A percentile compares a stretch with the other conserved stretches of the same genome.
These are phyloP conservation scores for Acanthamoeba rhysodes DNA, from an alignment of 208 protist genomes.

Conservation along the genomic window DNA sequence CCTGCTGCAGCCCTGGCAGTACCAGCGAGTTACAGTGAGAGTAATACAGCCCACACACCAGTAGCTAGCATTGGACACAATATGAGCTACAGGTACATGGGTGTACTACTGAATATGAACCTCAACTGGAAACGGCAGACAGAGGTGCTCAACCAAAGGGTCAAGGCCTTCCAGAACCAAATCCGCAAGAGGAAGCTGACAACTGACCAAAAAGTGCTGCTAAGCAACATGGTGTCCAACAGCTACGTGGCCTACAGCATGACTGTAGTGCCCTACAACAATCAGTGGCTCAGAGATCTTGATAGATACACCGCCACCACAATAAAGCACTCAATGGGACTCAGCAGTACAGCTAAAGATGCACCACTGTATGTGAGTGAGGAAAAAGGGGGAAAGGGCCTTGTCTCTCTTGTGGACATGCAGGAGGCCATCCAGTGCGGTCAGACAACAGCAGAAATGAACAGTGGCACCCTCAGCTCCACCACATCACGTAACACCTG, in stretches of 20 bases:
- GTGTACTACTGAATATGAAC: too few relatives aligned
- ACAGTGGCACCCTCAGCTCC: neutral
- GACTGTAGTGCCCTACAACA: neutral
- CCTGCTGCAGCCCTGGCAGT: neutral
- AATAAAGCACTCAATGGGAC: neutral
- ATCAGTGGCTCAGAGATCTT: neutral
- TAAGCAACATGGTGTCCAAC: neutral
- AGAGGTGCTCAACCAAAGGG: too few relatives aligned
- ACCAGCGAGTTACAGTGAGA: neutral
- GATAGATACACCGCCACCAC: neutral
- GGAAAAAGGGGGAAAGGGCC: neutral
- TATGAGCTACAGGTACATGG: slow-evolving; percentile 6
- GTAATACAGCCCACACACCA: too few relatives aligned
- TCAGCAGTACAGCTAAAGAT: neutral
- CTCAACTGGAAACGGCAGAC: too few relatives aligned
- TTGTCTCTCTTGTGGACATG: neutral
- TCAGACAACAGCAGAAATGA: neutral
- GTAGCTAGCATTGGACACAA: too few relatives aligned
- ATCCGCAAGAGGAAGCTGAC: too few relatives aligned
- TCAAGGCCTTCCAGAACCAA: too few relatives aligned
- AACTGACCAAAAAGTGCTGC: neutral
- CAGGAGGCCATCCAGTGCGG: neutral
- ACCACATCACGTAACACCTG: neutral
- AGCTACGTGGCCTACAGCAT: neutral
- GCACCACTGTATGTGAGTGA: neutral